These are phyloP conservation scores for Talaromyces sp. DNA, from an alignment of 2,329 filamentous ascomycete species.

Conservation along the genomic window DNA sequence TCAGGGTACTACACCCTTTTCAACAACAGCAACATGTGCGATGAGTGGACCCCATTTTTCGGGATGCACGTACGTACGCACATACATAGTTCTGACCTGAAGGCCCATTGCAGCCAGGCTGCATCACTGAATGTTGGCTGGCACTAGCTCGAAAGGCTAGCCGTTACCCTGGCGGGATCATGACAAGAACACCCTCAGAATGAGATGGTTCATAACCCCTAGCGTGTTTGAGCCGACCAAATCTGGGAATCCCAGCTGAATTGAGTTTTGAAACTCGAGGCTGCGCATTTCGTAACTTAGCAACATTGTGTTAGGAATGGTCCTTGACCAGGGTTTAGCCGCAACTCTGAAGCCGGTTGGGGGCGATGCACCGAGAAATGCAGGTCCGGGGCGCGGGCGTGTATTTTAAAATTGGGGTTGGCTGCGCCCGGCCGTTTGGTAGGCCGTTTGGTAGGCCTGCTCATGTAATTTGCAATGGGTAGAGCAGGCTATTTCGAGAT, in stretches of 20 bases:
- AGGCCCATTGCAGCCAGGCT: neutral
- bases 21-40: neutral
- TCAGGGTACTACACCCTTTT: constrained; percentile 1
- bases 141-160: neutral
- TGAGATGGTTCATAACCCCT: neutral
- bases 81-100: constrained; percentile 1
- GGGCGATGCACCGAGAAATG: constrained; percentile 14
- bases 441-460: neutral
- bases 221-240: constrained; percentile 15
- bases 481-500: constrained; percentile 6
- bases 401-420: neutral
- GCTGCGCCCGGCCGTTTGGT: constrained; percentile 12
- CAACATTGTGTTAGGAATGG: neutral
- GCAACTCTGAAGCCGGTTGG: constrained; percentile 12
- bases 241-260: constrained; percentile 6
- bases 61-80: neutral
- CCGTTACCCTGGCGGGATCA: neutral
- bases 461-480: neutral
- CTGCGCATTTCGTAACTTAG: neutral
- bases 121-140: neutral
- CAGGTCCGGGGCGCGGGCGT: constrained; percentile 11
- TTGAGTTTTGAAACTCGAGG: constrained; percentile 10
- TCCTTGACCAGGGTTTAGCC: constrained; percentile 8
- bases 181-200: neutral
- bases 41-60: constrained; percentile 7